Base-by-base conservation (phyloP, 2,329 filamentous ascomycete species). In the Dryadomyces sulphureus region DNA sequence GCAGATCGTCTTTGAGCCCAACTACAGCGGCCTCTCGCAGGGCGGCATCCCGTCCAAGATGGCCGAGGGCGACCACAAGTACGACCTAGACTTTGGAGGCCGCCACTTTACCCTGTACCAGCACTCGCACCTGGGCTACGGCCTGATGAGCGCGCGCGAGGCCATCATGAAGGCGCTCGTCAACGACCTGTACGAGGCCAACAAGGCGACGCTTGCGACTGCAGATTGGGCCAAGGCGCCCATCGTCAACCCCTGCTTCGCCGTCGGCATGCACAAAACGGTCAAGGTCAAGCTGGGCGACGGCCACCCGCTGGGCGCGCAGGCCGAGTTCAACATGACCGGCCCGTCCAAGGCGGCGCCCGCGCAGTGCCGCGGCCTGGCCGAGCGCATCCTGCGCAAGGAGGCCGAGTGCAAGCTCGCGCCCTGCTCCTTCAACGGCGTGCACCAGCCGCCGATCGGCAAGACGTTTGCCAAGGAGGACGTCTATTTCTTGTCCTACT, bases 1-100 rank as follows among this genome's bases (percentile, higher is more conserved):
- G 14, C 92, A 98, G 68, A 95, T 98, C 59, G 93, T 98, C 54
- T 98, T 96, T 64, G 80, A 98, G 69, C 93, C 93, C 20, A 94
- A 83, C 44, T 98, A 94, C 66, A 82, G 85, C 61, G 74, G 76
- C 46, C 74, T 75, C 47, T 65, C 75, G 46, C 69, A 73, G 43
- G 84, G 85, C 51, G 89, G 88, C 49, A 84, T 95, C 72, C 89
- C 89, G 0, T 81, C 86, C 60, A 83, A 81, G 61, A 74, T 98
- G 57, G 75, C 81, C 17, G 82, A 89, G 38, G 92, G 92, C 47
- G 89, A 96, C 59, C 92, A 98, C 76, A 95, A 94, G 67, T 98
- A 96, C 66, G 75, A 81, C 45, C 79, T 98, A 49, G 75, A 79
- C 52, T 98, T 96, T 57, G 54, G 90, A 53, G 90, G 89, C 50